Base-by-base conservation (phyloP, 768 basidiomycete species). In the Boletus vinaceobasis region DNA sequence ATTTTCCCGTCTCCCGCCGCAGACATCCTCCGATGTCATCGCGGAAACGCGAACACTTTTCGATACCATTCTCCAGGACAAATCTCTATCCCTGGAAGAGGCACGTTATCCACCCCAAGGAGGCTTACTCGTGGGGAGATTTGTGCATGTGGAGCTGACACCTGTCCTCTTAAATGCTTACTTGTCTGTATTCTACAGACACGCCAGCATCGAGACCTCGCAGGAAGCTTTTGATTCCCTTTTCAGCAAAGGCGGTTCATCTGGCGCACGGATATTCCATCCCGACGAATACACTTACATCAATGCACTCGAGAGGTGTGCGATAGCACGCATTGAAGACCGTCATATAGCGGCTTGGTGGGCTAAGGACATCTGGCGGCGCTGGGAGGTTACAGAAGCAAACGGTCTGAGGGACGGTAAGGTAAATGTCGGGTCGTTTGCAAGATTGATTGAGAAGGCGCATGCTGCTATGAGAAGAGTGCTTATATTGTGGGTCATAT, bases 131-230 rank as follows among this genome's bases (percentile, higher is more conserved):
- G 53, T 52, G 10, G 66, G 69, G 38, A 78, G 75, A 52, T 93
- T 96, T 70, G 66, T 68, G 7, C 60, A 76, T 50, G 88, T 94
- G 33, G 45, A 68, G 7, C 63, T 88, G 48, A 82, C 84, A 0
- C 61, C 90, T 0, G 76, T 80, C 2, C 78, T 97, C 7, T 62
- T 94, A 59, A 90, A 88, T 60, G 82, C 93, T 3, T 98, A 91
- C 65, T 74, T 97, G 47, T 83, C 88, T 13, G 87, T 94, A 1
- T 80, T 86, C 65, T 88, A 88, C 62, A 67, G 71, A 3, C 86
- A 88, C 59, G 70, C 77, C 5, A 64, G 77, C 10, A 71, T 94
- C 39, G 76, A 80, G 27, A 65, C 64, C 2, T 73, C 81, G 3
- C 71, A 73, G 29, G 74, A 76, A 8, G 67, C 78, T 8, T 93